Evolutionary conservation across 2,329 filamentous ascomycete species (phyloP).

Genomic region (Beauveria varroae): DNA sequence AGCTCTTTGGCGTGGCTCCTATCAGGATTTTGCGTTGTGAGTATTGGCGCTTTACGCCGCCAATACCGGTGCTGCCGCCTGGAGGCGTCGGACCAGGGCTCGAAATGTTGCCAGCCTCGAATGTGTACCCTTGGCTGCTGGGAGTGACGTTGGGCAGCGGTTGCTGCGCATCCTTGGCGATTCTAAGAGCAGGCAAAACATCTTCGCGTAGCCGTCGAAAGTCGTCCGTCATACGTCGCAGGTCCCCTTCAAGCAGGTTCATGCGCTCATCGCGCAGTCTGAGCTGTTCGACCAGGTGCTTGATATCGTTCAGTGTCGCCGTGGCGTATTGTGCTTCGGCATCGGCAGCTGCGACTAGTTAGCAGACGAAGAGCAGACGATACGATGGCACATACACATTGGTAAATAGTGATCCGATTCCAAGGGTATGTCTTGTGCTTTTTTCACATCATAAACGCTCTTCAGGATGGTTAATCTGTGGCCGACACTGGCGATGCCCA

Average conservation of each 20-base stretch:
- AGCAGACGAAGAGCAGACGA: neutral
- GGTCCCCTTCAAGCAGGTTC: conserved; percentile 70
- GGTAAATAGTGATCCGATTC: conserved; percentile 93
- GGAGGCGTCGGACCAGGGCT: conserved; percentile 51
- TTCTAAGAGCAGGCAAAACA: conserved; percentile 78
- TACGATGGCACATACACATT: conserved; percentile 55
- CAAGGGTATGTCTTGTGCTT: conserved; percentile 83
- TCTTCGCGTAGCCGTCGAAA: conserved; percentile 86
- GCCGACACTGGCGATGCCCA: conserved; percentile 87
- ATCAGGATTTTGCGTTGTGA: conserved; percentile 70
- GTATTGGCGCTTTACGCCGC: conserved; percentile 62
- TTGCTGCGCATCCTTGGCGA: conserved; percentile 86
- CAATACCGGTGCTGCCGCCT: conserved; percentile 44
- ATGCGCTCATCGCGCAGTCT: conserved; percentile 87
- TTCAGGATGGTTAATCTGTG: conserved; percentile 93
- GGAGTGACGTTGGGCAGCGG: conserved; percentile 57
- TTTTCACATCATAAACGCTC: conserved; percentile 92
- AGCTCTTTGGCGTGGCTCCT: conserved; percentile 65
- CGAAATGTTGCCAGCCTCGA: conserved; percentile 39
- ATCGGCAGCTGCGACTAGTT: conserved; percentile 62
- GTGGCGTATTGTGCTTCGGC: conserved; percentile 77
- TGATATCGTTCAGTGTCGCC: conserved; percentile 89
- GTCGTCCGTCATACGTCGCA: conserved; percentile 78
- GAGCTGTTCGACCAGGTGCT: conserved; percentile 82
- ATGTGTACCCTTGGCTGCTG: conserved; percentile 36